Evolutionary conservation across 2,329 filamentous ascomycete genomes (phyloP).

Genomic region (Hymenotorrendiella dingleyae): DNA sequence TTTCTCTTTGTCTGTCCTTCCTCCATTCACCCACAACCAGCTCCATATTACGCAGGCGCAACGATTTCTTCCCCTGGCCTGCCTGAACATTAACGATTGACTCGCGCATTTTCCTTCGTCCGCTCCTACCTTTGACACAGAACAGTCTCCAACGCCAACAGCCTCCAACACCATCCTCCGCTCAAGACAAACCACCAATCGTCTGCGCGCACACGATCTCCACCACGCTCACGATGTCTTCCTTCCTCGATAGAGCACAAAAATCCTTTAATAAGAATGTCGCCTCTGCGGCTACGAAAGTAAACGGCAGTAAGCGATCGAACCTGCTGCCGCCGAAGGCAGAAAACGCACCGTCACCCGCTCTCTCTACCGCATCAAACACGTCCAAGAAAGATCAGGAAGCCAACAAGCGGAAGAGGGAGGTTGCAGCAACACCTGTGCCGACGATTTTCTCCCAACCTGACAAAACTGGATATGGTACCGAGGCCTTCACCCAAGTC

Average conservation of each 20-base stretch:
- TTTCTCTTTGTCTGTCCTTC: no score
- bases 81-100: no score
- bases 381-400: slow-evolving; percentile 51
- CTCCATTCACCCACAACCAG: no score
- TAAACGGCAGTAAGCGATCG: slow-evolving; percentile 41
- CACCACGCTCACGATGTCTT: slow-evolving; percentile 44
- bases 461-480: slow-evolving; percentile 67
- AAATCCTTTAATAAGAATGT: slow-evolving; percentile 57
- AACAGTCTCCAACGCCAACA: no score
- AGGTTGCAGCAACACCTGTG: slow-evolving; percentile 29
- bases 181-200: no score
- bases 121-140: no score
- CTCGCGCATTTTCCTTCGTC: no score
- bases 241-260: slow-evolving; percentile 59
- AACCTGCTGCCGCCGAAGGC: slow-evolving; percentile 39
- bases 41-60: no score
- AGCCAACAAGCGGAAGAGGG: slow-evolving; percentile 56
- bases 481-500: slow-evolving; percentile 80
- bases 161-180: no score
- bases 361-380: slow-evolving; percentile 50
- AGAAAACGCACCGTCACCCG: slow-evolving; percentile 56
- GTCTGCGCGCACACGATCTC: no score
- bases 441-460: slow-evolving; percentile 69
- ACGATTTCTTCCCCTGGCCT: no score
- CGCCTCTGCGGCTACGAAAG: slow-evolving; percentile 56